Percentiles rank a stretch among this genome's conserved stretches.
Conservation (phyloP, 805 yeast species). For the Blastobotrys mokoenaii region DNA sequence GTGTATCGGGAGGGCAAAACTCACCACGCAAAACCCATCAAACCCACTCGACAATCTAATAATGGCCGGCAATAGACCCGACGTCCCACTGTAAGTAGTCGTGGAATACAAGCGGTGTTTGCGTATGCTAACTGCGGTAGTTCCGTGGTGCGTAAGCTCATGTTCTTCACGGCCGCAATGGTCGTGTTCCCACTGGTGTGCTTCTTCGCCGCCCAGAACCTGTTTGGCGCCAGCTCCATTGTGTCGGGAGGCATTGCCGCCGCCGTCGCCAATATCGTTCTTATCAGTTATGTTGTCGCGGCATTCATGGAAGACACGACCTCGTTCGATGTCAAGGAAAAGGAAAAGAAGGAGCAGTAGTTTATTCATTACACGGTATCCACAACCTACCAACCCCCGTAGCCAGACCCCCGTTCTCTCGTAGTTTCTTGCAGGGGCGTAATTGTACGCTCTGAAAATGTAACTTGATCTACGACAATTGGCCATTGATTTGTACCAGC, state of each 20-base stretch:
- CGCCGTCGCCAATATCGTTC: slow-evolving; percentile 56
- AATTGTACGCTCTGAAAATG: too few species aligned
- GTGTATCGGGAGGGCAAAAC: background rate
- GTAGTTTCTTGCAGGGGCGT: too few species aligned
- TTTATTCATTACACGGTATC: background rate
- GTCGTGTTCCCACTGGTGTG: slow-evolving; percentile 50
- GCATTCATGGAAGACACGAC: slow-evolving; percentile 57
- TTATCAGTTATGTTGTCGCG: slow-evolving; percentile 57
- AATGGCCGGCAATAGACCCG: slow-evolving; percentile 1
- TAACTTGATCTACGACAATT: too few species aligned
- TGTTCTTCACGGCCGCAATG: slow-evolving; percentile 65
- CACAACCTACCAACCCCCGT: too few species aligned
- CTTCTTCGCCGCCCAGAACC: slow-evolving; percentile 43
- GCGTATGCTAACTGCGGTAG: slow-evolving; percentile 5
- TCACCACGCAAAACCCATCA: background rate
- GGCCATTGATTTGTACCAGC: too few species aligned
- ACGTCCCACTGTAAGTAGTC: slow-evolving; percentile 13
- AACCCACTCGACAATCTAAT: background rate
- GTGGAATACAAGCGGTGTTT: background rate
- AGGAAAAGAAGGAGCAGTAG: slow-evolving; percentile 9
- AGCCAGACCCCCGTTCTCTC: too few species aligned
- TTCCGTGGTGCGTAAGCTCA: slow-evolving; percentile 39
- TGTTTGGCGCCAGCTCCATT: slow-evolving; percentile 39
- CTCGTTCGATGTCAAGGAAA: slow-evolving; percentile 9
- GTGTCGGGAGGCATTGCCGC: slow-evolving; percentile 71